phyloP scores from a whole-genome alignment of 305 asterid genomes.

The Fraxinus ornus region DNA sequence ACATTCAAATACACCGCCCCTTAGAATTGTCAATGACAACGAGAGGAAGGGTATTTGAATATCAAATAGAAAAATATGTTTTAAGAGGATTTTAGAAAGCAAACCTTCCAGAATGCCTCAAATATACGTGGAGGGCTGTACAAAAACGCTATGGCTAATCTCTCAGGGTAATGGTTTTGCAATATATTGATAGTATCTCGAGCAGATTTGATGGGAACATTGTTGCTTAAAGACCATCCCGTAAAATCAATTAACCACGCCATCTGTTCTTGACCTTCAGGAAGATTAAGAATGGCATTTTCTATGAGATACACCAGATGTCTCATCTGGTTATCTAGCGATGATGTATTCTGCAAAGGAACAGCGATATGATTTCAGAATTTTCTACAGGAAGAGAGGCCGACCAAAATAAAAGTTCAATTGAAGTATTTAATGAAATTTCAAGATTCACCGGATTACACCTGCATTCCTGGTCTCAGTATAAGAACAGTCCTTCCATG shows the following conservation, averaged over 20 bases:
- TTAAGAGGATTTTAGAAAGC: slow-evolving; percentile 14
- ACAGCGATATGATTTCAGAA: neutral
- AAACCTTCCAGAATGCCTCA: slow-evolving; percentile 90
- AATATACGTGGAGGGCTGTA: slow-evolving; percentile 87
- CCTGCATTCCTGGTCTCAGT: slow-evolving; percentile 95
- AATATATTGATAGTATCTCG: slow-evolving; percentile 63
- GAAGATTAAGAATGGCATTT: slow-evolving; percentile 85
- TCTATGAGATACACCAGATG: slow-evolving; percentile 87
- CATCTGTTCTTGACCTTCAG: slow-evolving; percentile 92
- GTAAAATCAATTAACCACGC: slow-evolving; percentile 89
- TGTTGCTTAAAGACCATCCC: slow-evolving; percentile 73
- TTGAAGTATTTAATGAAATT: neutral
- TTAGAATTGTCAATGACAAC: neutral
- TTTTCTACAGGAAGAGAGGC: neutral
- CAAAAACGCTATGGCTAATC: slow-evolving; percentile 72
- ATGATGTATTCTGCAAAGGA: slow-evolving; percentile 62
- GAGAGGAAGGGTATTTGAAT: neutral
- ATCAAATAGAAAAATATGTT: neutral
- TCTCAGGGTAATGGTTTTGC: slow-evolving; percentile 89
- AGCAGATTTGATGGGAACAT: slow-evolving; percentile 79
- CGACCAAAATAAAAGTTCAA: no score
- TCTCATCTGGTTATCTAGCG: slow-evolving; percentile 72
- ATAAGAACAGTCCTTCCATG: slow-evolving; percentile 82
- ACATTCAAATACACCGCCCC: neutral
- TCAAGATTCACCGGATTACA: slow-evolving; percentile 21